Percentiles rank a stretch among this genome's conserved stretches.
phyloP scores from a whole-genome alignment of 495 filamentous ascomycete genomes.

The Aspergillus haitiensis region DNA sequence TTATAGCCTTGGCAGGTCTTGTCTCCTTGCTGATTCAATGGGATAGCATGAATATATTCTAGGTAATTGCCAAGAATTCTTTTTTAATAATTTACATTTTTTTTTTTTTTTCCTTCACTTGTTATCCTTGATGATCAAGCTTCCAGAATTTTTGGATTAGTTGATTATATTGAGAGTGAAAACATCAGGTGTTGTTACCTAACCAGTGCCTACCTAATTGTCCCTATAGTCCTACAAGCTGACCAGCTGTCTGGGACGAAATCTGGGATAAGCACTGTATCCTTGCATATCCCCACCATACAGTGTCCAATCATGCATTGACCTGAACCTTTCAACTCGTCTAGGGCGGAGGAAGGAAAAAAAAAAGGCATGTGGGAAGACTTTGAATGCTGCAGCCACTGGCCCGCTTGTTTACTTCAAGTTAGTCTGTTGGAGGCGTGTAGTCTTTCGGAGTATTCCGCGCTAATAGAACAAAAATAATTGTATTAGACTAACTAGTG shows the following conservation, averaged over 20 bases:
- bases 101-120: background rate
- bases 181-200: no score
- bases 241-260: constrained; percentile 24
- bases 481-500: background rate
- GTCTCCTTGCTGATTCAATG: constrained; percentile 5
- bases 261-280: constrained; percentile 32
- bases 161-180: no score
- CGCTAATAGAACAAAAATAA: background rate
- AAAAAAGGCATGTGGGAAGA: constrained; percentile 16
- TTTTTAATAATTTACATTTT: constrained; percentile 3
- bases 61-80: constrained; percentile 4
- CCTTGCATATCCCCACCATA: constrained; percentile 29
- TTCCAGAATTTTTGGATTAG: background rate
- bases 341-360: constrained; percentile 18
- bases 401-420: constrained; percentile 12
- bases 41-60: background rate
- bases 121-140: background rate
- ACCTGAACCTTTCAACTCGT: constrained; percentile 18
- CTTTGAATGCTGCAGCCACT: background rate
- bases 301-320: constrained; percentile 21
- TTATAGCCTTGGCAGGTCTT: constrained; percentile 12
- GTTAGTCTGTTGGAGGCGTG: constrained; percentile 1
- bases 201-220: no score
- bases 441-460: background rate
- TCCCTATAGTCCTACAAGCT: background rate